Percentiles rank a stretch among this genome's conserved stretches.
Evolutionary conservation across 2,329 filamentous ascomycete genomes (phyloP).

Genomic region (Chalaropsis thielavioides): DNA sequence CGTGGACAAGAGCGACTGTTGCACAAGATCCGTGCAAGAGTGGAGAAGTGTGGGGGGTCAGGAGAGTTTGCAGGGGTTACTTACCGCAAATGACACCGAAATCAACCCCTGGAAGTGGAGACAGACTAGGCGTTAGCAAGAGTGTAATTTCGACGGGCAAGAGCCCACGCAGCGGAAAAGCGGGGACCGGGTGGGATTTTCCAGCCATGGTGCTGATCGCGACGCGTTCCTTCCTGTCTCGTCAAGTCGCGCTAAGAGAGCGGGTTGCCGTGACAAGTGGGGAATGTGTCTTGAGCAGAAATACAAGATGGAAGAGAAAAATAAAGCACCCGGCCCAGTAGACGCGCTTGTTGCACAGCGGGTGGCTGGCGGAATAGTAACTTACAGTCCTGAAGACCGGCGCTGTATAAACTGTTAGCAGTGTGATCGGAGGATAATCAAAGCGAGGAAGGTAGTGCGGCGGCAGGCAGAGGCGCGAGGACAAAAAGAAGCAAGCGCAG

Average conservation of each 20-base stretch:
- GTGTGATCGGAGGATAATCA: not conserved
- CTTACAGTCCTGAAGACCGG: slow-evolving; percentile 18
- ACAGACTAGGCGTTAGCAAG: slow-evolving; percentile 14
- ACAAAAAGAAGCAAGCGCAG: not conserved
- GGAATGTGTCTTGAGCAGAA: too few relatives aligned
- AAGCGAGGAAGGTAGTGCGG: too few relatives aligned
- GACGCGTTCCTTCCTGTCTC: not conserved
- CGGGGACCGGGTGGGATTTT: not conserved
- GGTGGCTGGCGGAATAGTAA: not conserved
- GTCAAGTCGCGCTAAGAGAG: not conserved
- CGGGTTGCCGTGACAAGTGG: not conserved
- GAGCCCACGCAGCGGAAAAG: not conserved
- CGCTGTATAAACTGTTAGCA: slow-evolving; percentile 16
- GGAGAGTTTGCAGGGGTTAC: not conserved
- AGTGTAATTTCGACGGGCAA: not conserved
- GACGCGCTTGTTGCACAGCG: too few relatives aligned
- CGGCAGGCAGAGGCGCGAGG: not conserved
- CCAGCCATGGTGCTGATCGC: slow-evolving; percentile 1
- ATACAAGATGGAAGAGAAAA: too few relatives aligned
- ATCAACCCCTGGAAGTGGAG: slow-evolving; percentile 48
- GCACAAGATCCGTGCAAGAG: slow-evolving; percentile 1
- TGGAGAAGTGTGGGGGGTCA: not conserved
- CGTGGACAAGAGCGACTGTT: not conserved
- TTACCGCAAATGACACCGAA: slow-evolving; percentile 72
- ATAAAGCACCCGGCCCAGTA: not conserved